Conservation (phyloP, 371 early-diverging fungal species). For the Fennellomyces sp. region DNA sequence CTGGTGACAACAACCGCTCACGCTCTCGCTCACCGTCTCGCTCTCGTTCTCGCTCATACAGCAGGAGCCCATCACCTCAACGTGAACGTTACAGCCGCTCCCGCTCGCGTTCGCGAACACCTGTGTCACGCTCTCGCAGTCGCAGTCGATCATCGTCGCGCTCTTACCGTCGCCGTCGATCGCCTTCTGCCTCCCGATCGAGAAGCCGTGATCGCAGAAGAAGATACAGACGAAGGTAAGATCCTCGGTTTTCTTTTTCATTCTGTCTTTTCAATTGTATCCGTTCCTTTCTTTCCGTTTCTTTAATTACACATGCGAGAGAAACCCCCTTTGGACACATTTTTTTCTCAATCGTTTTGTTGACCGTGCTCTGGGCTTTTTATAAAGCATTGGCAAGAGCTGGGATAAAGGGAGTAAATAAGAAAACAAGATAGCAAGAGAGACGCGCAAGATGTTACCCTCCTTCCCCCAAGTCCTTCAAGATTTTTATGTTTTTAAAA, state of each 20-base stretch:
- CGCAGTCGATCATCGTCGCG: slow-evolving; percentile 37
- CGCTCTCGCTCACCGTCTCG: slow-evolving; percentile 4
- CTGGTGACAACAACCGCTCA: slow-evolving; percentile 1
- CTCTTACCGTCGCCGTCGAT: slow-evolving; percentile 37
- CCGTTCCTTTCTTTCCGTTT: neutral
- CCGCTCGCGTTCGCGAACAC: slow-evolving; percentile 27
- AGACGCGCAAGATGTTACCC: neutral
- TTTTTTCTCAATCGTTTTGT: slow-evolving; percentile 1
- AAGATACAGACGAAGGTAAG: slow-evolving; percentile 19
- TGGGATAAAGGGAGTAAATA: neutral
- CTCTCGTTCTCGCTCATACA: slow-evolving; percentile 10
- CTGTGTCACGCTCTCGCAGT: slow-evolving; percentile 23
- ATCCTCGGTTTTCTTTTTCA: neutral
- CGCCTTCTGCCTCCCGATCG: slow-evolving; percentile 35
- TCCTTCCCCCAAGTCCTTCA: neutral
- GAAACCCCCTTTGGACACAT: neutral
- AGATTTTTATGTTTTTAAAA: slow-evolving; percentile 1
- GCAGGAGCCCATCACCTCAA: slow-evolving; percentile 12
- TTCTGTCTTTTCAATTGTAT: neutral
- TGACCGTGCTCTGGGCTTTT: slow-evolving; percentile 7
- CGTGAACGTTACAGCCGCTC: slow-evolving; percentile 19
- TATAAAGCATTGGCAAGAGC: slow-evolving; percentile 4
- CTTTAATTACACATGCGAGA: no score
- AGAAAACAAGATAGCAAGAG: neutral
- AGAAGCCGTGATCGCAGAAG: slow-evolving; percentile 24